Percentiles rank a stretch among this genome's conserved stretches.
phyloP scores from a whole-genome alignment of 805 yeast species.

The Yamadazyma scolyti region DNA sequence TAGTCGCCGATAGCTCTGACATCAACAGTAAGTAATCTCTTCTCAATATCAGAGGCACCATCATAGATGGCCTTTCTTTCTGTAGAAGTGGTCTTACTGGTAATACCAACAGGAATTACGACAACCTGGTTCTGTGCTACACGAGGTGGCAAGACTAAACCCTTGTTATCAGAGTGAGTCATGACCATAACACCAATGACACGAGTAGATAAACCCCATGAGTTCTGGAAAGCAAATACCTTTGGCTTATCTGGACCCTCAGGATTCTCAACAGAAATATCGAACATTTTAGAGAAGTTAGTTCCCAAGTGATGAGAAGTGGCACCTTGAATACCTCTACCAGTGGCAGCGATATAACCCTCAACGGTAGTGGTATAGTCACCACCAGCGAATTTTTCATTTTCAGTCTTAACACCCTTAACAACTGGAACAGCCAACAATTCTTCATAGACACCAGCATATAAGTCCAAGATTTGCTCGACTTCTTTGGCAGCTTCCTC shows the following conservation, averaged over 20 bases:
- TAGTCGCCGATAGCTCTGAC: constrained; percentile 81
- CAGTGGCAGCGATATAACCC: constrained; percentile 96
- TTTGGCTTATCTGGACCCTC: constrained; percentile 84
- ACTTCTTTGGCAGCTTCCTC: constrained; percentile 86
- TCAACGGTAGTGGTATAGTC: constrained; percentile 92
- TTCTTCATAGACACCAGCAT: constrained; percentile 81
- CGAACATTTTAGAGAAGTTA: constrained; percentile 98
- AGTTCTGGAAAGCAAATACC: constrained; percentile 89
- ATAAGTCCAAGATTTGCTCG: constrained; percentile 77
- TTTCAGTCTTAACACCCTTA: constrained; percentile 92
- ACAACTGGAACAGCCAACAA: constrained; percentile 96
- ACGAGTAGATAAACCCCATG: constrained; percentile 99
- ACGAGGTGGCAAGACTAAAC: constrained; percentile 95
- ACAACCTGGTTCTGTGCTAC: constrained; percentile 92
- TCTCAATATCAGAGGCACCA: constrained; percentile 70
- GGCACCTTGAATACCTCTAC: constrained; percentile 99
- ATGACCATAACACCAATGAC: constrained; percentile 99
- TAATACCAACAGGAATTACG: constrained; percentile 92
- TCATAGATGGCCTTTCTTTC: constrained; percentile 64
- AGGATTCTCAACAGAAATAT: constrained; percentile 93
- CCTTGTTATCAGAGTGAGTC: constrained; percentile 98
- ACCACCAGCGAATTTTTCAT: constrained; percentile 99
- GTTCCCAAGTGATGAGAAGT: constrained; percentile 98
- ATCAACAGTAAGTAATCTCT: constrained; percentile 53
- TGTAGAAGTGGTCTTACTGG: constrained; percentile 78